Base-by-base conservation (phyloP, 2,329 filamentous ascomycete genomes). In the Xylaria multiplex region DNA sequence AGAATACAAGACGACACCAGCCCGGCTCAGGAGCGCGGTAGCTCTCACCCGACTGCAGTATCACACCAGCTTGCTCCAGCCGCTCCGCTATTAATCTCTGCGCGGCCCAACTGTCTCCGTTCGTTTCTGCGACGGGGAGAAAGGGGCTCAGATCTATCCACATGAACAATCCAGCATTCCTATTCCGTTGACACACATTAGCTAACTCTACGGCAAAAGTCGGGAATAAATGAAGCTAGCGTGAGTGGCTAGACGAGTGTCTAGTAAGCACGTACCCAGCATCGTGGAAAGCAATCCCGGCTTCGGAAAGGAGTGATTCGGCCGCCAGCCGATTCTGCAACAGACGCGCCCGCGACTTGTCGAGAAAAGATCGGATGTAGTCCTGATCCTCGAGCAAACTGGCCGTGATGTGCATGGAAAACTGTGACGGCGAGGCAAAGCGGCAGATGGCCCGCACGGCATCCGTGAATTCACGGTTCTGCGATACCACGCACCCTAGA, bases 141-240 rank as follows among this genome's bases (percentile, higher is more conserved):
- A 66, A 68, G 6, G 66, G 58, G 27, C 54, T 11, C 35, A 73
- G 43, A 62, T 73, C 62, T 4, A 72, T 52, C 70, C 71, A 73
- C 19, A 73, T 63, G 19, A 72, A 73, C 24, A 73, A 56, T 3
- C 68, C 71, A 0, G 69, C 68, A 49, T 73, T 73, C 11, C 71
- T 72, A 14, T 56, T 14, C 13, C 4, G 27, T 30, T 6, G 19
- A 3, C 9, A 1, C 2, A 48, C 11, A 50, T 19, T 52, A 52
- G 24, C 54, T 27, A 24, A 2, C 40, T 22, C 6, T 14, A 46
- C 8, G 22, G 6, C 22, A 19, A 1, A 24, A 46, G 1, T 1
- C 1, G 3, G 13, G 6, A 45, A 43, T 6, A 43, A 30, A 37
- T 19, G 14, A 24, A 6, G 11, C 40, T 9, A 4, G 6, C 30